phyloP scores from a whole-genome alignment of 176 grass and related monocot species.

The Thinopyrum elongatum region DNA sequence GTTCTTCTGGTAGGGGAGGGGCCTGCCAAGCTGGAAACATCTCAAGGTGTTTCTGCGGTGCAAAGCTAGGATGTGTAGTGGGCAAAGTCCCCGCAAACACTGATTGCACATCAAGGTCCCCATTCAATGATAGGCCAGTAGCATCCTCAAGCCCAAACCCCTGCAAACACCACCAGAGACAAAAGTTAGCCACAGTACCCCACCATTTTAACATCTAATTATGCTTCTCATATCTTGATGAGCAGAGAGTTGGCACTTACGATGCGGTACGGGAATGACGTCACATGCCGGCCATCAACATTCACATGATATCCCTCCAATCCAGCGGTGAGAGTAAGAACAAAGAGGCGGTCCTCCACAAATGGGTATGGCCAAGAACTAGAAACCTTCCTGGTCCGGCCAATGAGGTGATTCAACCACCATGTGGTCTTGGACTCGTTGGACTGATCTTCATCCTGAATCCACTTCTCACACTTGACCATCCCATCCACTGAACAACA shows the following conservation, averaged over 20 bases:
- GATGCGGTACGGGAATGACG: constrained; percentile 91
- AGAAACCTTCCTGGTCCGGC: constrained; percentile 63
- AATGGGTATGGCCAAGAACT: constrained; percentile 95
- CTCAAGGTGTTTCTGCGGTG: constrained; percentile 79
- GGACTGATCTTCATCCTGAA: constrained; percentile 56
- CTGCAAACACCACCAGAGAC: constrained; percentile 48
- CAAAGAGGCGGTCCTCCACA: constrained; percentile 75
- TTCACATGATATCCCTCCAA: constrained; percentile 96
- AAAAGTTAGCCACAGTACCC: constrained; percentile 6
- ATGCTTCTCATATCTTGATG: neutral
- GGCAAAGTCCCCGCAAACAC: constrained; percentile 85
- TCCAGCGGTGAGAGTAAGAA: constrained; percentile 88
- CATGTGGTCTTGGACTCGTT: constrained; percentile 69
- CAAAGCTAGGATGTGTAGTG: constrained; percentile 73
- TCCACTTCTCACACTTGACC: constrained; percentile 93
- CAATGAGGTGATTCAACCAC: constrained; percentile 91
- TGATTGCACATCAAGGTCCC: constrained; percentile 82
- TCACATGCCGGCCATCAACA: constrained; percentile 79
- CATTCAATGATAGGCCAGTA: constrained; percentile 89
- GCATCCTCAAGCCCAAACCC: constrained; percentile 95
- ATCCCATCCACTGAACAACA: constrained; percentile 72
- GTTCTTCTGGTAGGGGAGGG: constrained; percentile 56
- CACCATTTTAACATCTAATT: neutral
- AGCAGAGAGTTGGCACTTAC: constrained; percentile 38
- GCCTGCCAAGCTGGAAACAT: constrained; percentile 79